Evolutionary conservation across 169 alveolate genomes (phyloP).

Genomic region (Cryptosporidium canis): DNA sequence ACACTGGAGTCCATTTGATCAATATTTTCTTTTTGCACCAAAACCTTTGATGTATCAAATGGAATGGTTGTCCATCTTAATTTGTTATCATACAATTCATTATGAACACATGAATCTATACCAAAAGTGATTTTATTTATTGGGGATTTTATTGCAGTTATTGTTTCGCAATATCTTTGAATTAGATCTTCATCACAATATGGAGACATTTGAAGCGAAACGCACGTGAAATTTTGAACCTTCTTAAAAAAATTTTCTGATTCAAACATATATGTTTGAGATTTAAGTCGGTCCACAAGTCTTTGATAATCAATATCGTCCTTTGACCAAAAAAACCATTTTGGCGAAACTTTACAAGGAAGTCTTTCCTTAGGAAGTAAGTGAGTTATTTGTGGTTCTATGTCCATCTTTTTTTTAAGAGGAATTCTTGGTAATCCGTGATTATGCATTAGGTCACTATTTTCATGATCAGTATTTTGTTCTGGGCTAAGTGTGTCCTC

Average conservation of each 20-base stretch:
- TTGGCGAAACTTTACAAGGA: slow-evolving; percentile 28
- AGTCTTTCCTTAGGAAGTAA: slow-evolving; percentile 27
- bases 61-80: slow-evolving; percentile 50
- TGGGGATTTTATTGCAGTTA: slow-evolving; percentile 54
- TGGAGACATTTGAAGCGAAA: slow-evolving; percentile 56
- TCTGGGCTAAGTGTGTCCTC: neutral
- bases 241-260: slow-evolving; percentile 61
- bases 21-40: neutral
- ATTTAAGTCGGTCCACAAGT: slow-evolving; percentile 46
- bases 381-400: neutral
- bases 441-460: neutral
- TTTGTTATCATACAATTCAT: slow-evolving; percentile 13
- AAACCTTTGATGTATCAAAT: slow-evolving; percentile 16
- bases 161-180: slow-evolving; percentile 50
- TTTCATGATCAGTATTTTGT: neutral
- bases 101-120: slow-evolving; percentile 23
- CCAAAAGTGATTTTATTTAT: slow-evolving; percentile 24
- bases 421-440: slow-evolving; percentile 22
- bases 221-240: slow-evolving; percentile 27
- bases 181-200: slow-evolving; percentile 60
- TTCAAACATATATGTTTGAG: slow-evolving; percentile 64
- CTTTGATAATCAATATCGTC: slow-evolving; percentile 57
- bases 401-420: slow-evolving; percentile 13
- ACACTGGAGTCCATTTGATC: neutral
- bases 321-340: slow-evolving; percentile 66